A percentile compares a stretch with the other conserved stretches of the same genome.
Conservation (phyloP, 2,329 filamentous ascomycete genomes). For the Diplodia intermedia region DNA sequence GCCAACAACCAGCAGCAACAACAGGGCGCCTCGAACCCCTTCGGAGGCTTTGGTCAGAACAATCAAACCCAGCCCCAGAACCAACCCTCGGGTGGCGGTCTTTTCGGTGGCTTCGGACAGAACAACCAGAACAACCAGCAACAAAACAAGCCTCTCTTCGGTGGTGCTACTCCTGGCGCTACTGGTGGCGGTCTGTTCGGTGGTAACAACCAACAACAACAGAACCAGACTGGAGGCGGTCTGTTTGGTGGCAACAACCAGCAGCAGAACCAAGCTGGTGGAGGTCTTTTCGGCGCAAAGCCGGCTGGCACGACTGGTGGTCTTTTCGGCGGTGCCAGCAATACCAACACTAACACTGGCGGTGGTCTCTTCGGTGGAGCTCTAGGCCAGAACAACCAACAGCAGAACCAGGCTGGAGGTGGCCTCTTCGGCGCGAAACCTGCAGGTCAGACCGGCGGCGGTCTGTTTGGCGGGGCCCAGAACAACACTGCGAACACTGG, state of each 20-base stretch:
- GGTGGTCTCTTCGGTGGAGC: conserved; percentile 38
- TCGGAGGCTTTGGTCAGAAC: conserved; percentile 40
- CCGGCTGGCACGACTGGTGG: conserved; percentile 39
- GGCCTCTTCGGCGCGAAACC: conserved; percentile 42
- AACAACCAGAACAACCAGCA: conserved; percentile 45
- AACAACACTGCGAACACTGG: conserved; percentile 43
- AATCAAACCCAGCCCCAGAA: conserved; percentile 41
- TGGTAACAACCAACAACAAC: conserved; percentile 45
- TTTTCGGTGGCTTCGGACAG: conserved; percentile 54
- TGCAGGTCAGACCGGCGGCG: conserved; percentile 44
- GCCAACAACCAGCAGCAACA: conserved; percentile 34
- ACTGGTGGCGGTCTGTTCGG: conserved; percentile 59
- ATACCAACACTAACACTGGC: conserved; percentile 34
- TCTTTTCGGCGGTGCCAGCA: conserved; percentile 43
- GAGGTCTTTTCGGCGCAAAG: conserved; percentile 52
- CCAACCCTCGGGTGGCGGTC: conserved; percentile 44
- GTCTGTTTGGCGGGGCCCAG: conserved; percentile 42
- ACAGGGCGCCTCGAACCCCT: conserved; percentile 35
- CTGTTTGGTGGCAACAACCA: conserved; percentile 50
- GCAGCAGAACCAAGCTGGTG: conserved; percentile 38
- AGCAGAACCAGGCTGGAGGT: conserved; percentile 36
- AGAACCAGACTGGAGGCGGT: conserved; percentile 39
- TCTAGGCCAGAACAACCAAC: conserved; percentile 33
- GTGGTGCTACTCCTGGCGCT: conserved; percentile 38
- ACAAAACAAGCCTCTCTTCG: conserved; percentile 54